A percentile compares a stretch with the other conserved stretches of the same genome.
Conservation (phyloP, 179 eudicot genomes). For the Beta lomatogona region DNA sequence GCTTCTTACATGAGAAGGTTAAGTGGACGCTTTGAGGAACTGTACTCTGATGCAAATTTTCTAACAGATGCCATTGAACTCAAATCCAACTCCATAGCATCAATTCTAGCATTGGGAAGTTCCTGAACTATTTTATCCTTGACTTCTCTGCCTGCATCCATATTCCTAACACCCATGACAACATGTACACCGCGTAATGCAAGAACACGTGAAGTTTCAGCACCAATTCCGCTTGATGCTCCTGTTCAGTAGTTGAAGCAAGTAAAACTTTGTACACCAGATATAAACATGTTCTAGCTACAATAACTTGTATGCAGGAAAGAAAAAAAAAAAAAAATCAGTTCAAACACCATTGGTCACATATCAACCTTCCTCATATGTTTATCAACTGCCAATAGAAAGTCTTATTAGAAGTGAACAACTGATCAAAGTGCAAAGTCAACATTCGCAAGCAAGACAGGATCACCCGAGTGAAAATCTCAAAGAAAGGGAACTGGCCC, state of each 20-base stretch:
- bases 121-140: slow-evolving; percentile 61
- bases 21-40: slow-evolving; percentile 65
- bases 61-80: slow-evolving; percentile 76
- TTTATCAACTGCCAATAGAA: neutral
- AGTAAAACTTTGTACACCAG: slow-evolving; percentile 14
- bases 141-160: slow-evolving; percentile 65
- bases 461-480: no score
- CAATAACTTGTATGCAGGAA: neutral
- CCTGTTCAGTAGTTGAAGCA: slow-evolving; percentile 41
- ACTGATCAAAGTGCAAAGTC: neutral
- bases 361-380: no score
- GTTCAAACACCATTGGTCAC: neutral
- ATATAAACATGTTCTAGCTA: neutral
- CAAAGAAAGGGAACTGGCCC: no score
- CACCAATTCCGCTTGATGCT: slow-evolving; percentile 94
- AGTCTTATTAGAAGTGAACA: neutral
- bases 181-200: slow-evolving; percentile 84
- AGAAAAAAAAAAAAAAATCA: no score
- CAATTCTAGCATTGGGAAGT: slow-evolving; percentile 62
- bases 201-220: slow-evolving; percentile 85
- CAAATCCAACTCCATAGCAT: slow-evolving; percentile 79
- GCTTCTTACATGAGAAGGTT: slow-evolving; percentile 82
- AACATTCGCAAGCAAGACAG: neutral
- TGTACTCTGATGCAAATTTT: slow-evolving; percentile 63
- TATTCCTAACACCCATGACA: slow-evolving; percentile 71